Evolutionary conservation across 2,329 filamentous ascomycete species (phyloP), one percentile per base, ranked within the genome.

Genomic region (Albophoma yamanashiensis): DNA sequence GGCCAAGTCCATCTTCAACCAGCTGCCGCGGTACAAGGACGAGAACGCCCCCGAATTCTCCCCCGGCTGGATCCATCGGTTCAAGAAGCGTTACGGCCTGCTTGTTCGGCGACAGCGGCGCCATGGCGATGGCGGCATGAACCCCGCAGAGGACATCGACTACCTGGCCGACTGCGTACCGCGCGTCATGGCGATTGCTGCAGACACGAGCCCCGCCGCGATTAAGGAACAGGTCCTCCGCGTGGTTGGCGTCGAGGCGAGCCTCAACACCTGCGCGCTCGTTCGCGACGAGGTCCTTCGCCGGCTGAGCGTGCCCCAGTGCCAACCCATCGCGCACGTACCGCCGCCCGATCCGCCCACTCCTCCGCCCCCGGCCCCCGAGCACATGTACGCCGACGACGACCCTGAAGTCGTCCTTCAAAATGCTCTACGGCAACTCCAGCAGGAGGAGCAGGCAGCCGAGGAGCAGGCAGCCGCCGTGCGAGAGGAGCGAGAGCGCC

Each of bases 61-160:
- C 0, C 83, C 83, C 0, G 83, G 83, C 47, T 86, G 83, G 83
- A 85, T 86, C 61, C 83, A 86, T 65, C 78, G 83, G 42, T 86
- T 86, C 73, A 86, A 86, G 72, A 85, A 85, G 69, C 78, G 83
- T 14, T 86, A 86, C 61, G 82, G 82, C 0, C 74, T 86, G 20
- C 73, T 86, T 22, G 78, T 85, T 55, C 70, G 82, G 42, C 79
- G 82, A 58, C 82, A 84, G 65, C 79, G 82, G 25, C 78, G 82
- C 0, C 78, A 79, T 64, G 77, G 77, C 25, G 78, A 78, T 57
- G 75, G 74, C 1, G 74, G 74, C 22, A 63, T 75, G 43, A 79
- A 82, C 64, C 75, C 77, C 0, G 80, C 80, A 52, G 79, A 82
- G 58, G 82, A 86, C 65, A 78, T 87, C 39, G 75, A 76, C 53